Percentiles rank a stretch among this genome's conserved stretches.
Conservation (phyloP, 192 early-diverging fungal genomes). For the Coemansia sp. region DNA sequence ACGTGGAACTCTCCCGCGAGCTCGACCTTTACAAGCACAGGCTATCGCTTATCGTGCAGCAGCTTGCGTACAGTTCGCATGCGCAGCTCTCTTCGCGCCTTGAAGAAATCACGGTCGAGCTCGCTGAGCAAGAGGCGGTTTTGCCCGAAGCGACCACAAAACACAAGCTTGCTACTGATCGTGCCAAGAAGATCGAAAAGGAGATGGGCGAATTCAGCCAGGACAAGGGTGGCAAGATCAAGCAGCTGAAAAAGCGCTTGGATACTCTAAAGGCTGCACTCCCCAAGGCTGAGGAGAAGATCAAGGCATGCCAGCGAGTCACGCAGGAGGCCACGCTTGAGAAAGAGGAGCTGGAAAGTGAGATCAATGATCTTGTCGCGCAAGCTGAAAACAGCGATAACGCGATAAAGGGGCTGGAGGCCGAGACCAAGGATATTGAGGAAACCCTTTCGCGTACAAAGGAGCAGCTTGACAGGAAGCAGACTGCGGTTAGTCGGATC, state of each 20-base stretch:
- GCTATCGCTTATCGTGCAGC: constrained; percentile 69
- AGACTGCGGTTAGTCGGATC: constrained; percentile 62
- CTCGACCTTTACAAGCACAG: constrained; percentile 80
- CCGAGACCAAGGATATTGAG: constrained; percentile 53
- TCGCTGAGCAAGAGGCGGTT: constrained; percentile 58
- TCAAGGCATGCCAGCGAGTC: constrained; percentile 45
- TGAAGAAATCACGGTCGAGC: constrained; percentile 37
- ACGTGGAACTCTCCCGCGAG: constrained; percentile 61
- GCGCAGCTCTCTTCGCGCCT: constrained; percentile 61
- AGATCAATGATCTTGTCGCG: constrained; percentile 29
- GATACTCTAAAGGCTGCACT: constrained; percentile 64
- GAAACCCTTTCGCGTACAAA: constrained; percentile 48
- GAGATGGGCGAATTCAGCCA: constrained; percentile 90
- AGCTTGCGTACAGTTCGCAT: constrained; percentile 72
- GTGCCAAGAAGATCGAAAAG: constrained; percentile 64
- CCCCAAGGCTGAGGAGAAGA: constrained; percentile 48
- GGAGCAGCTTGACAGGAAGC: constrained; percentile 54
- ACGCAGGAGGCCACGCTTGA: constrained; percentile 48
- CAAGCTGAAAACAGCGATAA: constrained; percentile 32
- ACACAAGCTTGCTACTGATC: constrained; percentile 53
- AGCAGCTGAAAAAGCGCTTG: constrained; percentile 76
- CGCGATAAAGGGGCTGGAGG: constrained; percentile 50
- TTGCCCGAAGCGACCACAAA: constrained; percentile 57
- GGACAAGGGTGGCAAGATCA: constrained; percentile 86
- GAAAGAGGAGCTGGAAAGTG: constrained; percentile 48